Evolutionary conservation across 805 yeast genomes (phyloP), one percentile per base, ranked within the genome.

Genomic region (Ogataea chonburiensis): DNA sequence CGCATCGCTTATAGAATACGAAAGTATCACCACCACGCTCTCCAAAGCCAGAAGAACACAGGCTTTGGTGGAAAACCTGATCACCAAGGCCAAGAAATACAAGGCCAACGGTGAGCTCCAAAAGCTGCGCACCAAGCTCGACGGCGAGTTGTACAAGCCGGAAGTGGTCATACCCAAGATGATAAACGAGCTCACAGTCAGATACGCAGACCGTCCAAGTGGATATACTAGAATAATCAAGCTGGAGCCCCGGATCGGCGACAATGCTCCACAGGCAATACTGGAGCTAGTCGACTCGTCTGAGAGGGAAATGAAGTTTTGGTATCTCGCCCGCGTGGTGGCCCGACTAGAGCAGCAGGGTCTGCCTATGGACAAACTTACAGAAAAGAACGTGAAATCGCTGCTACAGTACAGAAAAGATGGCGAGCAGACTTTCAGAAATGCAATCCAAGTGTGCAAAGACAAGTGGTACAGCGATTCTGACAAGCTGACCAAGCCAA

Each of bases 161-260:
- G 66, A 71, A 7, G 58, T 63, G 31, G 61, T 76, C 1, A 47
- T 81, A 26, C 77, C 85, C n/a, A 86, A 83, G 54, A 63, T 93
- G 28, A 67, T 82, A 42, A 72, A 70, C 12, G 86, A 75, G 26
- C 67, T 89, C 25, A 75, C 77, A 4, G 68, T 75, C 26, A 70
- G 95, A 39, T 89, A 84, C 55, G 53, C 66, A 4, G 52, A 61
- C 16, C 75, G 96, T 63, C 55, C 61, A 1, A 85, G 87, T 43
- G 97, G 97, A 1, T 91, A 81, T 65, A 87, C 97, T 3, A 76
- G 98, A 49, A 76, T 91, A 36, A 64, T 88, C 44, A 80, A 75
- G 49, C 67, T 93, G 43, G 98, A 93, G 60, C 87, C 89, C 12
- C 72, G 98, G 47, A 61, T 81, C 30, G 89, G 93, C 38, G 98